Conservation (phyloP, 176 grass and related monocot genomes). For the Areca catechu region DNA sequence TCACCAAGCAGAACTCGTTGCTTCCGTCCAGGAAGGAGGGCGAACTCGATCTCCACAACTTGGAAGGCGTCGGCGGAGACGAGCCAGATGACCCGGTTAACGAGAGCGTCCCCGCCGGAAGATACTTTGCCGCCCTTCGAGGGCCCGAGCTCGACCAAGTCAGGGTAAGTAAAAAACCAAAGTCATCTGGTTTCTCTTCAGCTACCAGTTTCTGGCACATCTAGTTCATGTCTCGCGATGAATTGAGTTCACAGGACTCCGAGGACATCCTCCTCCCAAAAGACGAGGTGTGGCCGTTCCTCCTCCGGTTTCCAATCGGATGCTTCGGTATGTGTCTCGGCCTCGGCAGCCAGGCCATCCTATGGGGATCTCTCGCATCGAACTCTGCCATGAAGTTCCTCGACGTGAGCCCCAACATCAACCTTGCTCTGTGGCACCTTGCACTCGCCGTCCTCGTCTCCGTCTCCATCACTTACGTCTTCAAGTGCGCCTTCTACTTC, state of each 20-base stretch:
- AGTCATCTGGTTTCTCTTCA: background rate
- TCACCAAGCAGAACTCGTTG: slow-evolving; percentile 72
- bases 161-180: slow-evolving; percentile 32
- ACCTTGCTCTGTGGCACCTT: slow-evolving; percentile 63
- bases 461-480: slow-evolving; percentile 52
- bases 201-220: no score
- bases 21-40: slow-evolving; percentile 42
- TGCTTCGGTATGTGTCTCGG: slow-evolving; percentile 94
- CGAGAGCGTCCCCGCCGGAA: slow-evolving; percentile 75
- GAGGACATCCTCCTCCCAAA: slow-evolving; percentile 88
- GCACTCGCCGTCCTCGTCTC: slow-evolving; percentile 44
- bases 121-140: slow-evolving; percentile 91
- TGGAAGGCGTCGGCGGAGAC: slow-evolving; percentile 30
- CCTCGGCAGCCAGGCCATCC: slow-evolving; percentile 77
- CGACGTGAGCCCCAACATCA: slow-evolving; percentile 58
- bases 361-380: slow-evolving; percentile 71
- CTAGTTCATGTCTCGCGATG: no score
- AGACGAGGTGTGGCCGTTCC: slow-evolving; percentile 95
- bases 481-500: slow-evolving; percentile 98
- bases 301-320: slow-evolving; percentile 85
- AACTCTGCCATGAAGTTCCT: slow-evolving; percentile 71
- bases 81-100: slow-evolving; percentile 50
- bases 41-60: slow-evolving; percentile 36
- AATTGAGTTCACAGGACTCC: slow-evolving; percentile 35
- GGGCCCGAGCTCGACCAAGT: slow-evolving; percentile 97